Percentiles rank a stretch among this genome's conserved stretches.
Conservation (phyloP, 179 eudicot species). For the Carnegiea gigantea region DNA sequence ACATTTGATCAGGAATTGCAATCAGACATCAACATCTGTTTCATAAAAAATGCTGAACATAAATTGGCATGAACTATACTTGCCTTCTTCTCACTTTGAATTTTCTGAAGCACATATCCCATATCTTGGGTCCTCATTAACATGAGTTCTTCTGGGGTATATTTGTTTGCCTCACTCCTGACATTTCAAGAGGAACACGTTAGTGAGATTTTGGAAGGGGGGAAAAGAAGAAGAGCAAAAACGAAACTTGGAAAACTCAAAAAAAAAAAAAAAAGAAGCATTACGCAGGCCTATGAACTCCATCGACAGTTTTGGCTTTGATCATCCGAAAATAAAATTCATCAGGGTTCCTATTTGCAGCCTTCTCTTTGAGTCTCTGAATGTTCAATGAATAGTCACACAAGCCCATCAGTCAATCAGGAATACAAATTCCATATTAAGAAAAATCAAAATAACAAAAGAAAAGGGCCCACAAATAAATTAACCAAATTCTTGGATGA, state of each 20-base stretch:
- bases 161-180: constrained; percentile 73
- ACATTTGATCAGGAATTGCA: not conserved
- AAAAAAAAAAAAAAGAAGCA: not conserved
- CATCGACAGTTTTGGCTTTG: constrained; percentile 54
- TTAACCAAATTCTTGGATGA: too few relatives aligned
- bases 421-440: not conserved
- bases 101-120: constrained; percentile 71
- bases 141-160: constrained; percentile 69
- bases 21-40: not conserved
- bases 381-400: not conserved
- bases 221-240: not conserved
- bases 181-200: not conserved
- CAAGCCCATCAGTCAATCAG: not conserved
- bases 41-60: not conserved
- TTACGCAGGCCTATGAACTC: constrained; percentile 76
- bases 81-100: constrained; percentile 85
- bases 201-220: not conserved
- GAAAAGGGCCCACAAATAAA: not conserved
- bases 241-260: too few relatives aligned
- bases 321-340: constrained; percentile 82
- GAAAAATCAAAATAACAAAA: too few relatives aligned
- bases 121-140: constrained; percentile 82
- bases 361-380: constrained; percentile 81
- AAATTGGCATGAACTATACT: not conserved
- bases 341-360: constrained; percentile 77